Percentiles rank a stretch among this genome's conserved stretches.
These are phyloP conservation scores for Salix koriyanagi DNA, from an alignment of 345 rosid species.

Conservation along the genomic window DNA sequence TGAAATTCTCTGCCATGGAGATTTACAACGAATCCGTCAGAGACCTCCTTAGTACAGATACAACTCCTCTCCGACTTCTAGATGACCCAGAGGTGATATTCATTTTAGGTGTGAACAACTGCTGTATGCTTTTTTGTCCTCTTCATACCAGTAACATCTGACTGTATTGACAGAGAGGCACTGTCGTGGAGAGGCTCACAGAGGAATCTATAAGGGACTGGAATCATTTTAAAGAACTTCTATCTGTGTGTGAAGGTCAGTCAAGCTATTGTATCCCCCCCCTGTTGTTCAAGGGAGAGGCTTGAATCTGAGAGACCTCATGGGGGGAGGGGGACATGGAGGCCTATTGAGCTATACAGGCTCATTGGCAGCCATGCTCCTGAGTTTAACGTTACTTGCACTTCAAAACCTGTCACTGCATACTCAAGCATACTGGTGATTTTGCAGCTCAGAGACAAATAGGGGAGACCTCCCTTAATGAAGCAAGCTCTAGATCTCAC, in stretches of 20 bases:
- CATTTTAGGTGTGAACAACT: slow-evolving; percentile 15
- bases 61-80: slow-evolving; percentile 73
- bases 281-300: neutral
- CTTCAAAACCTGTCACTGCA: slow-evolving; percentile 11
- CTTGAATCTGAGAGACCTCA: neutral
- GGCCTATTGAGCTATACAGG: neutral
- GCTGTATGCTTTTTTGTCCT: slow-evolving; percentile 1
- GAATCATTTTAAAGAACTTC: slow-evolving; percentile 74
- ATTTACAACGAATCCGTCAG: slow-evolving; percentile 93
- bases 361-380: neutral
- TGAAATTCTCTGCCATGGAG: slow-evolving; percentile 92
- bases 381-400: neutral
- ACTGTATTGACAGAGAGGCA: slow-evolving; percentile 63
- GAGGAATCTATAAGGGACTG: slow-evolving; percentile 71
- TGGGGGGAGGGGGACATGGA: neutral
- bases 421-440: slow-evolving; percentile 13
- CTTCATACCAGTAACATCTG: slow-evolving; percentile 16
- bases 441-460: slow-evolving; percentile 89
- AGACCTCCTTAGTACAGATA: slow-evolving; percentile 72
- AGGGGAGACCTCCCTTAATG: slow-evolving; percentile 89
- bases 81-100: slow-evolving; percentile 88
- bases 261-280: slow-evolving; percentile 9
- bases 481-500: slow-evolving; percentile 94
- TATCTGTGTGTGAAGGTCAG: slow-evolving; percentile 73
- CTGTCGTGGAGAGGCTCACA: slow-evolving; percentile 75